phyloP scores from a whole-genome alignment of 495 filamentous ascomycete species.

The Chaetomium cochliodes region DNA sequence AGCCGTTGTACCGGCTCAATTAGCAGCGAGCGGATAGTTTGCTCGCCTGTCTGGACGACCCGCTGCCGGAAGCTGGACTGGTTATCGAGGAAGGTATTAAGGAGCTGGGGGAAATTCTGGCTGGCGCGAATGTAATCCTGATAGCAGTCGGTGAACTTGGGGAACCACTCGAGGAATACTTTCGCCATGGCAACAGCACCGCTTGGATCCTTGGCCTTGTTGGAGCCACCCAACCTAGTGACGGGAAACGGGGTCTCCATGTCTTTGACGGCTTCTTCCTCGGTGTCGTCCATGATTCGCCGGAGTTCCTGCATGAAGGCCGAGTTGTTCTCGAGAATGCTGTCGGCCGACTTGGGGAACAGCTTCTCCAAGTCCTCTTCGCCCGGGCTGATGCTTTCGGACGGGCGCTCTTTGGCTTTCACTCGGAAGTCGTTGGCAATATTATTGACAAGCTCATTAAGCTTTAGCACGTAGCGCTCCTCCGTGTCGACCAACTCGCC shows the following conservation, averaged over 20 bases:
- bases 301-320: conserved; percentile 73
- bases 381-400: conserved; percentile 67
- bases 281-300: conserved; percentile 75
- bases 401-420: conserved; percentile 57
- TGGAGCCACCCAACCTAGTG: conserved; percentile 50
- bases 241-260: conserved; percentile 49
- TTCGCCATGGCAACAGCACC: conserved; percentile 74
- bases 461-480: conserved; percentile 83
- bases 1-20: conserved; percentile 96
- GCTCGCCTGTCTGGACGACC: conserved; percentile 83
- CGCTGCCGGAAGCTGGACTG: conserved; percentile 76
- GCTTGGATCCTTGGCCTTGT: conserved; percentile 63
- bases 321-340: conserved; percentile 75
- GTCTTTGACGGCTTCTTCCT: conserved; percentile 71
- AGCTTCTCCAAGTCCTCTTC: conserved; percentile 68
- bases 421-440: conserved; percentile 70
- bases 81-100: conserved; percentile 71
- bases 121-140: conserved; percentile 87
- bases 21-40: conserved; percentile 82
- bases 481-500: conserved; percentile 91
- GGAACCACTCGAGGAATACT: conserved; percentile 82
- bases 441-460: conserved; percentile 75
- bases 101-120: conserved; percentile 73
- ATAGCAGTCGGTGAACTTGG: conserved; percentile 83
- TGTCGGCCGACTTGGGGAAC: conserved; percentile 75